Evolutionary conservation across 495 filamentous ascomycete genomes (phyloP).

Genomic region (Chlorociboria aeruginascens): DNA sequence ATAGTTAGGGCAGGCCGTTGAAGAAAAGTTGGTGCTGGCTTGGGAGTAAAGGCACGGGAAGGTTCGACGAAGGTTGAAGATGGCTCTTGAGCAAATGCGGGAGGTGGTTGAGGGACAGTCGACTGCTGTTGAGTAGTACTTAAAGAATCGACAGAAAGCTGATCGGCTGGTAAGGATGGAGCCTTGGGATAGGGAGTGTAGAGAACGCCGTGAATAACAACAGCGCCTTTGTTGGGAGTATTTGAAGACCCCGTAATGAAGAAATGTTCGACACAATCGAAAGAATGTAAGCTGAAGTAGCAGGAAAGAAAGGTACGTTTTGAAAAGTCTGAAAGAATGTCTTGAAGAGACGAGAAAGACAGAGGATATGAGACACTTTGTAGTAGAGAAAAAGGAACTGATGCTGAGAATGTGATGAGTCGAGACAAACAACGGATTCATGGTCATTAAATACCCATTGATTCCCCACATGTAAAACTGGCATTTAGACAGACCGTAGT

Average conservation of each 20-base stretch:
- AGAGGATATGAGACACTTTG: slow-evolving; percentile 7
- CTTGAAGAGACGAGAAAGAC: slow-evolving; percentile 8
- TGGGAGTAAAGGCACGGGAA: not conserved
- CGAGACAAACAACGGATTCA: slow-evolving; percentile 16
- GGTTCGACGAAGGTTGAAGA: not conserved
- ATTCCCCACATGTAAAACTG: not conserved
- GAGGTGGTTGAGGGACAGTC: not conserved
- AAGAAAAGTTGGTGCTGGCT: not conserved
- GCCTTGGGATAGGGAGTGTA: slow-evolving; percentile 6
- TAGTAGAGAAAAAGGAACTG: slow-evolving; percentile 2
- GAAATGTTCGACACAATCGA: not conserved
- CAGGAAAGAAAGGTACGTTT: slow-evolving; percentile 13
- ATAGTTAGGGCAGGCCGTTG: not conserved
- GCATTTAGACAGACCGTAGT: not conserved
- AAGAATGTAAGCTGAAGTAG: slow-evolving; percentile 12
- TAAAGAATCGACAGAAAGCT: too few relatives aligned
- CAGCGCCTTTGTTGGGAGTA: slow-evolving; percentile 12
- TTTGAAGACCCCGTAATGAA: slow-evolving; percentile 7
- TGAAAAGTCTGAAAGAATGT: slow-evolving; percentile 12
- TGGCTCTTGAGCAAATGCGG: not conserved
- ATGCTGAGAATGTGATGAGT: slow-evolving; percentile 4
- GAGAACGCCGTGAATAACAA: slow-evolving; percentile 13
- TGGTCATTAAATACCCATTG: slow-evolving; percentile 15
- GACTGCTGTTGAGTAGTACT: too few relatives aligned
- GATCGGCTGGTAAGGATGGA: too few relatives aligned